Base-by-base conservation (phyloP, 2,329 filamentous ascomycete genomes). In the Pestalotiopsis sp. region DNA sequence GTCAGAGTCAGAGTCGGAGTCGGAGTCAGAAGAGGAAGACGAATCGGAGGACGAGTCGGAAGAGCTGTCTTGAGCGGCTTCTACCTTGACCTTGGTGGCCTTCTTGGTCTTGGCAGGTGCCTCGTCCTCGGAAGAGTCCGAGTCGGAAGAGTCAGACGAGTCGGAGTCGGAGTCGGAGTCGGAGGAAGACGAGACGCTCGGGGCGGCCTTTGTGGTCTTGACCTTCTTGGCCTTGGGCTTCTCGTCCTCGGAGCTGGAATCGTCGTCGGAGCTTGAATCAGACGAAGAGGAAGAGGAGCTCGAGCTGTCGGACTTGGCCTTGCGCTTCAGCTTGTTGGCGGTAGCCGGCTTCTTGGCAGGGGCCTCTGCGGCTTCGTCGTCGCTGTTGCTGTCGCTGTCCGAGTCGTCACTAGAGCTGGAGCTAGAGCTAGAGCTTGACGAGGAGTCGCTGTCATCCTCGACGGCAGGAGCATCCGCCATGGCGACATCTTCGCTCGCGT, bases 261-360 rank as follows among this genome's bases (percentile, higher is more conserved):
- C 71, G 64, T 80, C 80, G 23, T 79, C 80, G 2, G 83, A 83
- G 45, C 79, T 78, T 3, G 79, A 80, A 14, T 67, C 66, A 14
- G 66, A 62, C 20, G 81, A 82, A 7, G 31, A 36, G 31, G 72
- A 76, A 7, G 72, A 76, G 41, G 81, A 82, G 68, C 80, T 83
- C 71, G 79, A 78, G 74, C 77, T 80, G 58, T 78, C 76, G 4
- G 80, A 78, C 27, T 75, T 71, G 7, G 87, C 87, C 81, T 89
- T 87, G 49, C 88, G 84, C 75, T 91, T 91, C 69, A 87, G 75
- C 1, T 80, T 80, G 38, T 86, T 85, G 64, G 74, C 70, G 59
- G 75, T 67, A 65, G 80, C 73, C 1, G 73, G 63, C 7, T 69
- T 25, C 66, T 76, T 77, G 17, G 69, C 49, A 12, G 69, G 49